phyloP scores from a whole-genome alignment of 1,284 basidiomycete species.

The Sanguinoderma infundibulare region DNA sequence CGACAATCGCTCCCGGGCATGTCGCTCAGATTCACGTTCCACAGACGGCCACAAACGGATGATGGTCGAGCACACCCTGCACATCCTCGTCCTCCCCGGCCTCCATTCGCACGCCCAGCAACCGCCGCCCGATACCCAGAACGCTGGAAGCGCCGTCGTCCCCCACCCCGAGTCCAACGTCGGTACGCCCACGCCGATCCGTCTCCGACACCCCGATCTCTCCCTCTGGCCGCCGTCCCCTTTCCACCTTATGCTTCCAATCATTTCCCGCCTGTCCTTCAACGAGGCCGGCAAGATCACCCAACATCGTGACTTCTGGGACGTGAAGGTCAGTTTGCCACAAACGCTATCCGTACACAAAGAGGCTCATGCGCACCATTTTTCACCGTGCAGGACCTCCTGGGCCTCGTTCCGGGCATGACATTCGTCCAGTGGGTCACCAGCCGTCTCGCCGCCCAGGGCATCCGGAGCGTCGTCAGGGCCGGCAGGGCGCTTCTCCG shows the following conservation, averaged over 20 bases:
- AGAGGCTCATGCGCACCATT: neutral
- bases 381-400: constrained; percentile 51
- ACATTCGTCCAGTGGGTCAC: constrained; percentile 68
- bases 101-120: constrained; percentile 31
- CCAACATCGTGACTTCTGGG: constrained; percentile 77
- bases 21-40: neutral
- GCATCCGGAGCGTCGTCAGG: constrained; percentile 43
- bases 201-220: constrained; percentile 39
- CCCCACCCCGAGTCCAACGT: neutral
- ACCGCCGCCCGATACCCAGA: neutral
- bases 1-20: neutral
- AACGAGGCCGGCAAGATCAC: constrained; percentile 77
- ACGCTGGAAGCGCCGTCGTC: neutral
- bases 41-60: constrained; percentile 71
- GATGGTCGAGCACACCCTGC: constrained; percentile 66
- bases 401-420: constrained; percentile 70
- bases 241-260: constrained; percentile 68
- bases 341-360: neutral
- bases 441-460: constrained; percentile 59
- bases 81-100: constrained; percentile 44
- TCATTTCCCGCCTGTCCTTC: constrained; percentile 71
- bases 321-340: constrained; percentile 44
- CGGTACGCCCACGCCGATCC: constrained; percentile 2
- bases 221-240: constrained; percentile 64
- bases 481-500: constrained; percentile 30